A percentile compares a stretch with the other conserved stretches of the same genome.
Conservation (phyloP, 768 basidiomycete genomes). For the Mycena pura region DNA sequence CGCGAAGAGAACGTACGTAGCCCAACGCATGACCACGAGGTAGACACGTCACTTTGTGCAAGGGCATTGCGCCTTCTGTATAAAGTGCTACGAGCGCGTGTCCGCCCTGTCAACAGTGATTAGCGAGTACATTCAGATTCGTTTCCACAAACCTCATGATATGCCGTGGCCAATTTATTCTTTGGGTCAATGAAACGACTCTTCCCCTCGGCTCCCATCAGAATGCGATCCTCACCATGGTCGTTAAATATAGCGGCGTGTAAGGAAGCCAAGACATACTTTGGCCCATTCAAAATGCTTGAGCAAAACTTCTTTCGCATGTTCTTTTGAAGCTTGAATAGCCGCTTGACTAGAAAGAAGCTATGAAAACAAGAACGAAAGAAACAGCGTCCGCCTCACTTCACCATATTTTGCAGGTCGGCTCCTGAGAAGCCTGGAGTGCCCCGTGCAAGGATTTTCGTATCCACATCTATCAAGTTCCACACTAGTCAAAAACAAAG, state of each 20-base stretch:
- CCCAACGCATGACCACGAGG: constrained; percentile 95
- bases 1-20: constrained; percentile 57
- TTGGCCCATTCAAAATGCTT: constrained; percentile 99
- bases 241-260: constrained; percentile 4
- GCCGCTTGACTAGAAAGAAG: constrained; percentile 73
- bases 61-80: constrained; percentile 93
- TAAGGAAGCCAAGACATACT: constrained; percentile 45
- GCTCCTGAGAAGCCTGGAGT: constrained; percentile 97
- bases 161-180: constrained; percentile 89
- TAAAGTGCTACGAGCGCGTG: constrained; percentile 95
- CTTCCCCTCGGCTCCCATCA: constrained; percentile 96
- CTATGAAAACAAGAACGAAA: constrained; percentile 16
- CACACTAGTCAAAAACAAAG: constrained; percentile 16
- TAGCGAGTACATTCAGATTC: constrained; percentile 3
- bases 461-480: constrained; percentile 70
- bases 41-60: constrained; percentile 98
- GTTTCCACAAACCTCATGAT: constrained; percentile 77
- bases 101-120: constrained; percentile 63
- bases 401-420: constrained; percentile 96
- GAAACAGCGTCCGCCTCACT: constrained; percentile 55
- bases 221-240: constrained; percentile 77
- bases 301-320: constrained; percentile 69
- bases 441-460: constrained; percentile 88
- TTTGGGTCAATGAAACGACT: constrained; percentile 89
- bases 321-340: constrained; percentile 91